These are phyloP conservation scores for Cornus suecica DNA, from an alignment of 148 eudicot species.

Conservation along the genomic window DNA sequence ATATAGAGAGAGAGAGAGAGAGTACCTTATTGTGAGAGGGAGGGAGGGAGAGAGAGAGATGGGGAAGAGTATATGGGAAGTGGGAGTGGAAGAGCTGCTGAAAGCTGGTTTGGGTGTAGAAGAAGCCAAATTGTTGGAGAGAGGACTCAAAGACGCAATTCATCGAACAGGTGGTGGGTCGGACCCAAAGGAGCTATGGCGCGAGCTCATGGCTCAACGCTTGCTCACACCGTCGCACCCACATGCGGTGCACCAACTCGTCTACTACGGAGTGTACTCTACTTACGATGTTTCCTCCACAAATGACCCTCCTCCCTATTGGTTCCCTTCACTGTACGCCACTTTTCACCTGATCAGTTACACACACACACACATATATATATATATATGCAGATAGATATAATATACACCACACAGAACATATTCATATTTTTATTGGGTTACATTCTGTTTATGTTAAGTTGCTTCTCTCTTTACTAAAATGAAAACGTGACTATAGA, in stretches of 20 bases:
- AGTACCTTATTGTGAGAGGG: neutral
- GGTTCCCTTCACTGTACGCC: constrained; percentile 63
- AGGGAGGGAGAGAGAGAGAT: constrained; percentile 4
- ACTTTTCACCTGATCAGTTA: no score
- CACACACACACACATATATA: neutral
- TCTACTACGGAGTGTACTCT: constrained; percentile 64
- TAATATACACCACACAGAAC: no score
- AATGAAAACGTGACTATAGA: no score
- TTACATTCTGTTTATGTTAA: no score
- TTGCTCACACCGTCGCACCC: constrained; percentile 63
- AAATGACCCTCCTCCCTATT: constrained; percentile 74
- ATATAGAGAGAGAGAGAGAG: neutral
- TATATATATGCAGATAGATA: neutral
- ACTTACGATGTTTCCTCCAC: constrained; percentile 44
- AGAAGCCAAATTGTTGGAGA: constrained; percentile 38
- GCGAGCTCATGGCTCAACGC: constrained; percentile 51
- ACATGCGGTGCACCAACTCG: constrained; percentile 65
- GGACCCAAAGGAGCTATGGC: constrained; percentile 48
- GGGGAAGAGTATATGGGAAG: constrained; percentile 33
- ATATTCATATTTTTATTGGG: no score
- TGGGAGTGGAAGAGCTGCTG: constrained; percentile 39
- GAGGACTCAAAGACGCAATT: constrained; percentile 27
- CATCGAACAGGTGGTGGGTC: neutral
- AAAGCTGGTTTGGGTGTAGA: constrained; percentile 37
- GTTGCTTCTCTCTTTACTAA: no score